Percentiles rank a stretch among this genome's conserved stretches.
These are phyloP conservation scores for Massarina eburnea DNA, from an alignment of 2,329 filamentous ascomycete species.

Conservation along the genomic window DNA sequence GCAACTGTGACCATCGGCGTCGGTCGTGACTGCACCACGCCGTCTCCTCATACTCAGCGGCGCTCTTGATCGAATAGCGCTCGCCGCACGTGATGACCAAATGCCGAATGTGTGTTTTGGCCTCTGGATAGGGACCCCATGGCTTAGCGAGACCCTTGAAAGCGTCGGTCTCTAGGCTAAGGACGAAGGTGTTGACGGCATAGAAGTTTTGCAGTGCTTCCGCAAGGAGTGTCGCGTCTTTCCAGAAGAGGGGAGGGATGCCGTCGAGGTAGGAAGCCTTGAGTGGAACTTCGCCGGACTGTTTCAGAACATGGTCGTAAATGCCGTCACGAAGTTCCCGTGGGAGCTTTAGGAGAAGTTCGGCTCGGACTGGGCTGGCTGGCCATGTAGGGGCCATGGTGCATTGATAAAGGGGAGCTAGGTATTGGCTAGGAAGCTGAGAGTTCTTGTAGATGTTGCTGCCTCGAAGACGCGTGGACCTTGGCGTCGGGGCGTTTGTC, in stretches of 20 bases:
- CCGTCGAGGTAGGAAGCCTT: background rate
- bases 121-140: background rate
- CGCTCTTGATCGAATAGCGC: background rate
- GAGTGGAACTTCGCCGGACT: constrained; percentile 4
- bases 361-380: background rate
- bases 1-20: constrained; percentile 8
- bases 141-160: background rate
- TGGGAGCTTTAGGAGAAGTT: constrained; percentile 13
- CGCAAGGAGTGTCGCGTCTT: constrained; percentile 4
- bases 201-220: constrained; percentile 17
- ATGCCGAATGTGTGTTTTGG: constrained; percentile 10
- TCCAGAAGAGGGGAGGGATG: constrained; percentile 5
- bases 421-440: background rate
- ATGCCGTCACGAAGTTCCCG: constrained; percentile 20
- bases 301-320: constrained; percentile 7
- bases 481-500: background rate
- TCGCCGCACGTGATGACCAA: constrained; percentile 10
- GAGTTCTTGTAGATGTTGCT: background rate
- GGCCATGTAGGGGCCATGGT: background rate
- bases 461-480: constrained; percentile 1
- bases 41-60: background rate
- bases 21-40: background rate
- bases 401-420: background rate
- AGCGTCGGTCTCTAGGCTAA: background rate
- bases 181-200: constrained; percentile 10